phyloP scores from a whole-genome alignment of 2,329 filamentous ascomycete genomes.

The Chrysosporium queenslandicum region DNA sequence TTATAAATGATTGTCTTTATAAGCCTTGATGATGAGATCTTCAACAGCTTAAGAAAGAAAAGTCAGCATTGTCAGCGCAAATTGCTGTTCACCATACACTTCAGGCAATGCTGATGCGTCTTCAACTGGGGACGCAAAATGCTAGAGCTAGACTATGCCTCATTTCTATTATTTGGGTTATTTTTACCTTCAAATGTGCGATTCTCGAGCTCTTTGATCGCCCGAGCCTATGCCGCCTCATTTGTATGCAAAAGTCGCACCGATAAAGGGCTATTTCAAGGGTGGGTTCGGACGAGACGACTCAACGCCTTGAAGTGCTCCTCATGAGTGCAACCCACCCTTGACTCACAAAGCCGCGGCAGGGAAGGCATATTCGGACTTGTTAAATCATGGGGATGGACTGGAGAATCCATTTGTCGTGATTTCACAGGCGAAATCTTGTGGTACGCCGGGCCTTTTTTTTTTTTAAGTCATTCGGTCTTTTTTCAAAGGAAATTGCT shows the following conservation, averaged over 20 bases:
- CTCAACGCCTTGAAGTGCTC: neutral
- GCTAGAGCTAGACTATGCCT: too few species aligned
- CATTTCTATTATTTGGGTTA: too few species aligned
- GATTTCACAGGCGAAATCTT: neutral
- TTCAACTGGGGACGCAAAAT: too few species aligned
- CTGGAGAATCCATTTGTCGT: neutral
- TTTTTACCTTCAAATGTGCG: too few species aligned
- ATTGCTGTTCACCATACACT: too few species aligned
- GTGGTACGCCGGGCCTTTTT: neutral
- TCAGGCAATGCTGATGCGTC: too few species aligned
- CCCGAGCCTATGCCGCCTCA: too few species aligned
- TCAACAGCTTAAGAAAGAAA: too few species aligned
- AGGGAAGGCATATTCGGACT: neutral
- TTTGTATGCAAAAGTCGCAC: neutral
- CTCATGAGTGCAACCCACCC: neutral
- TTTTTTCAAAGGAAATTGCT: neutral
- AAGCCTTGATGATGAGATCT: too few species aligned
- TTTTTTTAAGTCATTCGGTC: neutral
- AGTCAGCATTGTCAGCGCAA: too few species aligned
- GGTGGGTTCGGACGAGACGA: neutral
- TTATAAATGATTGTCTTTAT: too few species aligned
- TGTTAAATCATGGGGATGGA: neutral
- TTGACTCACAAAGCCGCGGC: neutral
- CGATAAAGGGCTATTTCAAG: neutral
- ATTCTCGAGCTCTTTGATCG: too few species aligned